Evolutionary conservation across 768 basidiomycete genomes (phyloP), one percentile per base, ranked within the genome.

Genomic region (Suillus decipiens): DNA sequence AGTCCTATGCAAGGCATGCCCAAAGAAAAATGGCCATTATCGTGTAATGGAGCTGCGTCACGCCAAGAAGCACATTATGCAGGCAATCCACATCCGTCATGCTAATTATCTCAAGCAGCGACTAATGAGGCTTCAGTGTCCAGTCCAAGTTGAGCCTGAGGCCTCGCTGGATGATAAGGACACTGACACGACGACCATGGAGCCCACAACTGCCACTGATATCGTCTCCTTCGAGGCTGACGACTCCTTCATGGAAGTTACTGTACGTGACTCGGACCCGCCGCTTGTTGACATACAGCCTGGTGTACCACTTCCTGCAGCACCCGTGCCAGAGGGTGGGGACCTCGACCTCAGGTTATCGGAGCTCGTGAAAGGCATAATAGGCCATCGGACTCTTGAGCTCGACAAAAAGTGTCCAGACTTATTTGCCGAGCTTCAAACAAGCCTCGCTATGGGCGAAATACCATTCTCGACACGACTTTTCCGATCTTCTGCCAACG

Each of bases 1-100:
- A 6, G 42, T 43, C 42, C 17, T 43, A 43, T 43, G 42, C 42
- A 43, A 17, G 42, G 42, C 17, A 17, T 43, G 42, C 17, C 42
- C 42, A 0, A 43, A 43, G 15, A 28, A 43, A 22, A 50, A 48
- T n/a, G 42, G 43, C 42, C 34, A 33, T 48, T 50, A 33, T 37
- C 11, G 37, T 37, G 11, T 12, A 37, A 37, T 37, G 37, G 37
- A 37, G 37, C 37, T 37, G 37, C 11, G 37, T 12, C 37, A 37
- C 37, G 4, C 60, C 19, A 12, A 43, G 19, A 48, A 48, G 33
- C 60, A 61, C 34, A 33, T 9, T 34, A 51, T 22, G 28, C 48
- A 45, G 10, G 45, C 34, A 17, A 34, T 61, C 5, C 60, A 61
- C 50, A 12, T 61, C 48, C 15, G 50, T 24, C 48, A 53, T 9